phyloP scores from a whole-genome alignment of 108 stramenopile species.

The Skeletonema costatum region DNA sequence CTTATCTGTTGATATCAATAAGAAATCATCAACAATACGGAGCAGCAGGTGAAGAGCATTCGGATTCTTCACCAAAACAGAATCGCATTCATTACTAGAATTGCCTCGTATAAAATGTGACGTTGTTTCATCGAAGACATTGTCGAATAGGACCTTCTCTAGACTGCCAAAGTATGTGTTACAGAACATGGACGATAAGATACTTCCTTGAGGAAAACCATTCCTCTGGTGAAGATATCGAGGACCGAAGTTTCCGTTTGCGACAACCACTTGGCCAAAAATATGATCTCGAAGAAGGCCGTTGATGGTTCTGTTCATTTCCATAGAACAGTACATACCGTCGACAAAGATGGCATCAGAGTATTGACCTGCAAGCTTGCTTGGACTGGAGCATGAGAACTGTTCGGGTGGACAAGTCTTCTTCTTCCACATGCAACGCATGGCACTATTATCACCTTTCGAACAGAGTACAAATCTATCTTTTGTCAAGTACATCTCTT shows the following conservation, averaged over 20 bases:
- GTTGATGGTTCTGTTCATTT: constrained; percentile 49
- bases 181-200: constrained; percentile 87
- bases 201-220: constrained; percentile 88
- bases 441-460: constrained; percentile 21
- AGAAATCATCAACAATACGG: constrained; percentile 86
- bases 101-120: constrained; percentile 20
- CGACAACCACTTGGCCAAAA: constrained; percentile 63
- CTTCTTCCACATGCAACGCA: constrained; percentile 43
- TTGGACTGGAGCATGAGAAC: constrained; percentile 15
- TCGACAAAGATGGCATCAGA: constrained; percentile 51
- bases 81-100: constrained; percentile 6
- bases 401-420: constrained; percentile 27
- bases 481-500: constrained; percentile 74
- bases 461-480: constrained; percentile 57
- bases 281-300: constrained; percentile 73
- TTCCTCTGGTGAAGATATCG: constrained; percentile 60
- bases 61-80: constrained; percentile 8
- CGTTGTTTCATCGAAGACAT: constrained; percentile 41
- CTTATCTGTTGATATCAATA: constrained; percentile 65
- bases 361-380: constrained; percentile 28
- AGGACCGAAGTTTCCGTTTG: constrained; percentile 52
- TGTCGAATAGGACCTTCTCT: constrained; percentile 65
- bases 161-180: constrained; percentile 91
- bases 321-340: constrained; percentile 44
- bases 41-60: constrained; percentile 50